phyloP scores from a whole-genome alignment of 768 basidiomycete species.

The Leccinum arenicola region DNA sequence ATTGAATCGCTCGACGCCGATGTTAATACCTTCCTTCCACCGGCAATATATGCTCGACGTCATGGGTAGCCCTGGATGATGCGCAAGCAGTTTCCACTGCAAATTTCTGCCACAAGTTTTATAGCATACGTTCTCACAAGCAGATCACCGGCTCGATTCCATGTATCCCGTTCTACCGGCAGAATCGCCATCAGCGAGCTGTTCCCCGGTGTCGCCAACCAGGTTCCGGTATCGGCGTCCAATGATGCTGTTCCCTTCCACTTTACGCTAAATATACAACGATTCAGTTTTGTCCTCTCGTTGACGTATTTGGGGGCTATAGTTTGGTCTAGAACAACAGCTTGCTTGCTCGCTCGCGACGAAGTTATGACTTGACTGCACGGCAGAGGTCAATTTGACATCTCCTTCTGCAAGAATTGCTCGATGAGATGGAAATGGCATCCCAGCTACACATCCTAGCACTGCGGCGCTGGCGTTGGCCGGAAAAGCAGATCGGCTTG shows the following conservation, averaged over 20 bases:
- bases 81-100: conserved; percentile 93
- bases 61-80: conserved; percentile 89
- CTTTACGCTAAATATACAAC: conserved; percentile 93
- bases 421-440: conserved; percentile 42
- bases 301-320: conserved; percentile 4
- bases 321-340: conserved; percentile 93
- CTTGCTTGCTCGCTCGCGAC: conserved; percentile 85
- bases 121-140: conserved; percentile 88
- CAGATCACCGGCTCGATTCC: conserved; percentile 80
- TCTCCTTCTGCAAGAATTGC: conserved; percentile 54
- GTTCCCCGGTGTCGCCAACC: conserved; percentile 59
- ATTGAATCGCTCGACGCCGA: background rate
- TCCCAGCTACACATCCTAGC: background rate
- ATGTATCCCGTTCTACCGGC: conserved; percentile 86
- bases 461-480: conserved; percentile 1
- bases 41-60: conserved; percentile 84
- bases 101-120: conserved; percentile 86
- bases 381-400: conserved; percentile 56
- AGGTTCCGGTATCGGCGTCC: conserved; percentile 66
- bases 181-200: conserved; percentile 91
- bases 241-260: conserved; percentile 94
- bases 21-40: background rate
- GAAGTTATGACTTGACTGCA: conserved; percentile 81
- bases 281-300: conserved; percentile 41
- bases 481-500: conserved; percentile 15